phyloP scores from a whole-genome alignment of 2,329 filamentous ascomycete genomes.

The Periglandula ipomoeae region DNA sequence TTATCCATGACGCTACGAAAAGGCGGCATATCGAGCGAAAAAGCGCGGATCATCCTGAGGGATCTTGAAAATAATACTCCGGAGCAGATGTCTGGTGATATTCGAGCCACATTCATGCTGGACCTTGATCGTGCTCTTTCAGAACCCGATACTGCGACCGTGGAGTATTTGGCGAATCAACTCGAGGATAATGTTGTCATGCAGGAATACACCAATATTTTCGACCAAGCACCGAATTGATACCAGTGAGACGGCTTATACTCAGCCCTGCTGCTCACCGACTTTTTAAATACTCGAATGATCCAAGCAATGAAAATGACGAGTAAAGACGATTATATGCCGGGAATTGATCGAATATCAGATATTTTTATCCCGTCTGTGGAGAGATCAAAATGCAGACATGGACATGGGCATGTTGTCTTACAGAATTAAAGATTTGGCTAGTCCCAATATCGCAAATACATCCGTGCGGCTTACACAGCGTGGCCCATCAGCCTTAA shows the following conservation, averaged over 20 bases:
- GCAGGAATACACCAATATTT: slow-evolving; percentile 21
- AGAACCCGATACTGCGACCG: slow-evolving; percentile 23
- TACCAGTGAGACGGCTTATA: not conserved
- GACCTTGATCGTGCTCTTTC: slow-evolving; percentile 27
- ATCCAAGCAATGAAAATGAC: too few relatives aligned
- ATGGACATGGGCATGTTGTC: too few relatives aligned
- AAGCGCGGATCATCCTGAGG: slow-evolving; percentile 21
- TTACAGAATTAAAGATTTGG: too few relatives aligned
- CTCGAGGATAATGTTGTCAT: slow-evolving; percentile 26
- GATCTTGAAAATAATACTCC: slow-evolving; percentile 19
- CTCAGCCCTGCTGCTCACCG: not conserved
- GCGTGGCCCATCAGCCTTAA: too few relatives aligned
- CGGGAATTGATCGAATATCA: too few relatives aligned
- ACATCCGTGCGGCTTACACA: too few relatives aligned
- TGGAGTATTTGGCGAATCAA: slow-evolving; percentile 22
- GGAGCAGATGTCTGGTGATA: slow-evolving; percentile 12
- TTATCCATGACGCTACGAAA: slow-evolving; percentile 22
- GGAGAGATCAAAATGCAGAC: too few relatives aligned
- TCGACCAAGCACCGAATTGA: slow-evolving; percentile 5
- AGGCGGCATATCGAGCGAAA: slow-evolving; percentile 17
- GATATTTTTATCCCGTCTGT: too few relatives aligned
- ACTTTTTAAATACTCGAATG: too few relatives aligned
- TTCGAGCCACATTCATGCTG: slow-evolving; percentile 27
- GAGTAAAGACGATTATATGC: too few relatives aligned
- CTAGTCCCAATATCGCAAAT: too few relatives aligned